phyloP scores from a whole-genome alignment of 129 eudicot genomes.

The Solidago caesia region DNA sequence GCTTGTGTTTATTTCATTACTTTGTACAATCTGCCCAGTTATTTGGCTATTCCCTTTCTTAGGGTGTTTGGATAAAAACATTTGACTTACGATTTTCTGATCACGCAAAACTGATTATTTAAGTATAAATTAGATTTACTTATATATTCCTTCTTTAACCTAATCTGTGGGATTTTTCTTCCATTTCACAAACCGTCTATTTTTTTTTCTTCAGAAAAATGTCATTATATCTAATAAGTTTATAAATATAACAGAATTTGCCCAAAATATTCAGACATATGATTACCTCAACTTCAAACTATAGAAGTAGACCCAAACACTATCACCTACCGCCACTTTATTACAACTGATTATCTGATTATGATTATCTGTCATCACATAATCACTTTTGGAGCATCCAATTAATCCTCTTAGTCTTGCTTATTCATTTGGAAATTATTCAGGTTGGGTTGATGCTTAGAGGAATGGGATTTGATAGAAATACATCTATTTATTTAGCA shows the following conservation, averaged over 20 bases:
- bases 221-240: too few species aligned
- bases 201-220: too few species aligned
- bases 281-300: too few species aligned
- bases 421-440: conserved; percentile 19
- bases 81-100: too few species aligned
- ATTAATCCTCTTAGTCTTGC: neutral
- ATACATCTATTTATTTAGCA: conserved; percentile 79
- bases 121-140: too few species aligned
- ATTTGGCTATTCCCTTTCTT: neutral
- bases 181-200: too few species aligned
- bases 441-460: conserved; percentile 98
- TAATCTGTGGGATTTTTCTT: too few species aligned
- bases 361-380: neutral
- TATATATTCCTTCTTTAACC: too few species aligned
- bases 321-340: neutral
- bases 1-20: neutral
- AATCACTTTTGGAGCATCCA: neutral
- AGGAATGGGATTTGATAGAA: conserved; percentile 96
- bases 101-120: too few species aligned
- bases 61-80: neutral
- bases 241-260: too few species aligned
- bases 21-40: neutral
- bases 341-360: neutral
- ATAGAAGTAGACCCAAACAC: neutral
- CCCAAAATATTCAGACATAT: too few species aligned